Evolutionary conservation across 2,329 filamentous ascomycete species (phyloP).

Genomic region (Nothophoma quercina): DNA sequence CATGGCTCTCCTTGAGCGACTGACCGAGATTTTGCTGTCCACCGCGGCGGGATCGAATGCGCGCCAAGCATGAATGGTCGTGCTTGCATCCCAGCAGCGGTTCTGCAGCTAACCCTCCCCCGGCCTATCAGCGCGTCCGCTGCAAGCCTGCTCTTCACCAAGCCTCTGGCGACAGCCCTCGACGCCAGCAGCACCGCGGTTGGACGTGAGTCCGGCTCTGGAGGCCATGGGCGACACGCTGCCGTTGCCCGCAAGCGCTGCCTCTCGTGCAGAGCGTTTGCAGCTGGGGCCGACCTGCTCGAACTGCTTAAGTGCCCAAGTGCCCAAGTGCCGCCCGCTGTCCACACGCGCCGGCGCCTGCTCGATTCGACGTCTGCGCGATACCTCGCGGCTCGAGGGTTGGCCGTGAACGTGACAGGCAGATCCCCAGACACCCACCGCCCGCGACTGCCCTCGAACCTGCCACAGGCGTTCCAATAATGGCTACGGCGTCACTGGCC

Average conservation of each 20-base stretch:
- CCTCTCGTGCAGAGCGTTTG: not conserved
- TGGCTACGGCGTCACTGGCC: constrained; percentile 7
- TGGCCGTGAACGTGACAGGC: not conserved
- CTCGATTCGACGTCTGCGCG: constrained; percentile 8
- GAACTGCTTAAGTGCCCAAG: too few species aligned
- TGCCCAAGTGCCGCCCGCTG: not conserved
- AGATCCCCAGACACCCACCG: not conserved
- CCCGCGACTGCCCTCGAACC: not conserved
- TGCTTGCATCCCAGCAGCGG: constrained; percentile 17
- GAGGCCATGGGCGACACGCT: constrained; percentile 14
- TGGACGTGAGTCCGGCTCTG: not conserved
- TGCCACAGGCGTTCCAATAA: not conserved
- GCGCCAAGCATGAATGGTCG: constrained; percentile 16
- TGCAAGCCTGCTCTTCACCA: constrained; percentile 5
- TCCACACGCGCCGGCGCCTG: constrained; percentile 11
- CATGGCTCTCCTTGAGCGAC: constrained; percentile 17
- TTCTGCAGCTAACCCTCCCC: constrained; percentile 11
- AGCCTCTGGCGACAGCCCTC: constrained; percentile 2
- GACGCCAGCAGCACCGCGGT: constrained; percentile 10
- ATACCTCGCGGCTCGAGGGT: not conserved
- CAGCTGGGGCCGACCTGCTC: not conserved
- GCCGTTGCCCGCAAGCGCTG: constrained; percentile 12
- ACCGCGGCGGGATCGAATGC: constrained; percentile 19
- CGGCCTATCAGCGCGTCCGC: constrained; percentile 4
- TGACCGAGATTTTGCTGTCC: constrained; percentile 22